These are phyloP conservation scores for Hortaea werneckii DNA, from an alignment of 2,329 filamentous ascomycete species.

Conservation along the genomic window DNA sequence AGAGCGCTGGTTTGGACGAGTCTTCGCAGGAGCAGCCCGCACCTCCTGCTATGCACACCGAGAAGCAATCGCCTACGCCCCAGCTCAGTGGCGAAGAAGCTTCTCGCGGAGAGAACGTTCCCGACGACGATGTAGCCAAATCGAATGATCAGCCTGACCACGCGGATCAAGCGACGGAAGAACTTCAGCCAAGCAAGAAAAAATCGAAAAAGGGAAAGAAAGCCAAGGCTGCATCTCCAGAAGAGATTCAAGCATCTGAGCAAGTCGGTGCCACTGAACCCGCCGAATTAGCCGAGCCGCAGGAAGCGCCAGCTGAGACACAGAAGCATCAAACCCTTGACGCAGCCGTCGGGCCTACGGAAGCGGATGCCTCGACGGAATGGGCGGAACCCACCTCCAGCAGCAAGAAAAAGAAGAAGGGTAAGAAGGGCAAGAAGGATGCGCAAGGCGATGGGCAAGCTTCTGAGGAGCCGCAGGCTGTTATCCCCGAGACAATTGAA, in stretches of 20 bases:
- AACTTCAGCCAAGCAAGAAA: not conserved
- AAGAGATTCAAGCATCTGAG: not conserved
- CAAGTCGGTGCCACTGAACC: not conserved
- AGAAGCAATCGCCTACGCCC: too few species aligned
- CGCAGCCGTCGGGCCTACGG: not conserved
- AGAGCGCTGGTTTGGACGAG: too few species aligned
- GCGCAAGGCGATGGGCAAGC: not conserved
- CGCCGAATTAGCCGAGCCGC: not conserved
- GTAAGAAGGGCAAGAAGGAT: not conserved
- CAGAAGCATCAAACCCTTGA: not conserved
- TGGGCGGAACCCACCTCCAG: not conserved
- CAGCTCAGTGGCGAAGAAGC: too few species aligned
- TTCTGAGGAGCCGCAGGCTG: not conserved
- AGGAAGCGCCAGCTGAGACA: not conserved
- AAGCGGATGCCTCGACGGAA: not conserved
- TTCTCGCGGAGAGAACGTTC: too few species aligned
- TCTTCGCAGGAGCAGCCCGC: too few species aligned
- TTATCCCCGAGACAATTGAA: too few species aligned
- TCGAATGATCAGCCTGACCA: not conserved
- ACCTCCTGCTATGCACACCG: too few species aligned
- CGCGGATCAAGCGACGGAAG: not conserved
- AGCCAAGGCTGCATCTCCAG: not conserved
- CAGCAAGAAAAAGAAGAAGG: not conserved
- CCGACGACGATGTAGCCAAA: too few species aligned
- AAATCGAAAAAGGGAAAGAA: constrained; percentile 5